Evolutionary conservation across 768 basidiomycete genomes (phyloP).

Genomic region (Mycena latifolia): DNA sequence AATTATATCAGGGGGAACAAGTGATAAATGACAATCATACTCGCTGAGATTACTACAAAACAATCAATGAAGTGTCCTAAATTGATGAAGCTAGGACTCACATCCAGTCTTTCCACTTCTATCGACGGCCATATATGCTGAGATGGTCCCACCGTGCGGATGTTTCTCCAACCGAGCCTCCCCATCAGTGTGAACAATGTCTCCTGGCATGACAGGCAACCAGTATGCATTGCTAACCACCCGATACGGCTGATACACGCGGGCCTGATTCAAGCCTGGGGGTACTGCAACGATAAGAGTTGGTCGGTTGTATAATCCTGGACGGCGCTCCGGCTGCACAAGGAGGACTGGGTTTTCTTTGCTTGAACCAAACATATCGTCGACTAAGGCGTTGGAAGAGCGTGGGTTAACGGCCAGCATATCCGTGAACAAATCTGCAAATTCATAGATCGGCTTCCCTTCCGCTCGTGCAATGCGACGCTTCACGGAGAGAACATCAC

Average conservation of each 20-base stretch:
- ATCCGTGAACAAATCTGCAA: constrained; percentile 7
- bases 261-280: too few relatives aligned
- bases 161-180: too few relatives aligned
- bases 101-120: constrained; percentile 18
- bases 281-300: too few relatives aligned
- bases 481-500: background rate
- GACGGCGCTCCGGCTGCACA: constrained; percentile 18
- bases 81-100: constrained; percentile 7
- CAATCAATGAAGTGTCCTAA: background rate
- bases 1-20: background rate
- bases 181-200: too few relatives aligned
- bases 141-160: too few relatives aligned
- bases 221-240: too few relatives aligned
- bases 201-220: background rate
- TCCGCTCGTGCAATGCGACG: constrained; percentile 16
- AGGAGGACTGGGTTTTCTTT: background rate
- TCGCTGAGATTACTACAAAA: constrained; percentile 9
- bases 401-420: background rate
- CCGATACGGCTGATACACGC: too few relatives aligned
- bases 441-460: constrained; percentile 2
- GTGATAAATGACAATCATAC: constrained; percentile 13
- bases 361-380: background rate
- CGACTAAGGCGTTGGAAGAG: background rate
- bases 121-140: constrained; percentile 16
- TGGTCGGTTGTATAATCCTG: constrained; percentile 12